Percentiles rank a stretch among this genome's conserved stretches.
These are phyloP conservation scores for Raphidocelis subcapitata DNA, from an alignment of 139 green algal genomes.

Conservation along the genomic window DNA sequence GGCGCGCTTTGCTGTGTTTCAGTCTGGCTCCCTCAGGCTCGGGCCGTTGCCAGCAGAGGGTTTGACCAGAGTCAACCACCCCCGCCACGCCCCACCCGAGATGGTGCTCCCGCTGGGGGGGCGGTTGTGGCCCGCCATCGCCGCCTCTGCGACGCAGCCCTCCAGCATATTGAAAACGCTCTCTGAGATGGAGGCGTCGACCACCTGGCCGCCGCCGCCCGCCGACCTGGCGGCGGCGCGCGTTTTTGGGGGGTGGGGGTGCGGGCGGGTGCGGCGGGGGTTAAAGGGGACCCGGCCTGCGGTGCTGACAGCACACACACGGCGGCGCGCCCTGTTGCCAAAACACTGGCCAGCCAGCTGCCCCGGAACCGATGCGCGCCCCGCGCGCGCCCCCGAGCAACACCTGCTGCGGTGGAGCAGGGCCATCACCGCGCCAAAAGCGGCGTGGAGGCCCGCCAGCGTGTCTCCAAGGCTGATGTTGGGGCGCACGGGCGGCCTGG, in stretches of 20 bases:
- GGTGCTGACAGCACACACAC: background rate
- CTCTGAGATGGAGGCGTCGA: constrained; percentile 78
- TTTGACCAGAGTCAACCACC: background rate
- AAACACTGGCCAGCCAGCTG: too few relatives aligned
- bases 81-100: constrained; percentile 35
- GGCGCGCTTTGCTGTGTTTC: background rate
- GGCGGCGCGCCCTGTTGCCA: background rate
- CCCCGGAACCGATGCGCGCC: background rate
- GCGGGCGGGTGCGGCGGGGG: too few relatives aligned
- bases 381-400: background rate
- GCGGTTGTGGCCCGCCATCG: constrained; percentile 39
- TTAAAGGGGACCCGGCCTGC: background rate
- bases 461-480: constrained; percentile 18
- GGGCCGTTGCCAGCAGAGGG: background rate
- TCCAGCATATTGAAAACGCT: constrained; percentile 83
- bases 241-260: too few relatives aligned
- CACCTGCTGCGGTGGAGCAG: constrained; percentile 52
- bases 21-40: background rate
- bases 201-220: constrained; percentile 52
- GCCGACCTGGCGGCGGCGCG: background rate
- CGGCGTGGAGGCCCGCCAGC: constrained; percentile 68
- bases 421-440: constrained; percentile 77
- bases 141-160: constrained; percentile 62
- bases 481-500: background rate
- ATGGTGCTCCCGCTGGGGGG: constrained; percentile 65